Evolutionary conservation across 2,329 filamentous ascomycete genomes (phyloP), one percentile per base, ranked within the genome.

Genomic region (Tolypocladium tropicale): DNA sequence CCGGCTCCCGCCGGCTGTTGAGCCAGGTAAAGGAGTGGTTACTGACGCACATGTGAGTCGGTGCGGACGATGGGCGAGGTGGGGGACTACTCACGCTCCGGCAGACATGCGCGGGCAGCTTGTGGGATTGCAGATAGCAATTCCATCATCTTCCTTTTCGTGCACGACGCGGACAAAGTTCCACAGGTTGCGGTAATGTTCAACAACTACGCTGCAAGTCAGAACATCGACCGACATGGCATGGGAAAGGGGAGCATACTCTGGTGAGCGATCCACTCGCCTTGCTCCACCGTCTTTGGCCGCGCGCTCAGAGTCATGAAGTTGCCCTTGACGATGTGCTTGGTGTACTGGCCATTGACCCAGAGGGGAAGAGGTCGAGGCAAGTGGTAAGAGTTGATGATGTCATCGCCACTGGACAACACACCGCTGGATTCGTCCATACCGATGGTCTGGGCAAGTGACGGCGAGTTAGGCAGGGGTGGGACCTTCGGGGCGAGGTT

Each of bases 21-120:
- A 97, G 82, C 93, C 93, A 97, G 52, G 92, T 96, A 72, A 96
- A 97, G 30, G 90, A 95, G 72, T 95, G 88, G 65, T 94, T 95
- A n/a, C 82, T 85, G 21, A 10, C 4, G 18, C 6, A 3, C 12
- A 33, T 3, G 21, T 58, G 37, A 57, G 58, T 36, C 34, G 34
- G 21, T 41, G 12, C 7, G 34, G 12, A 23, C 18, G 33, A 37
- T n/a, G 6, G 6, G 14, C 50, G 21, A 18, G 5, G 25, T 33
- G 7, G 10, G 39, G 18, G 14, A 18, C 6, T n/a, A 84, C 91
- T 78, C 78, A 96, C 92, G 84, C 80, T 72, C 93, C 93, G 65
- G 94, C 94, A 57, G 92, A 95, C 90, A 96, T 96, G 58, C 88
- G 89, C 51, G 92, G 91, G 67, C 93, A 97, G 52, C 82, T 85